phyloP scores from a whole-genome alignment of 192 early-diverging fungal species.

The Spinellus fusiger region DNA sequence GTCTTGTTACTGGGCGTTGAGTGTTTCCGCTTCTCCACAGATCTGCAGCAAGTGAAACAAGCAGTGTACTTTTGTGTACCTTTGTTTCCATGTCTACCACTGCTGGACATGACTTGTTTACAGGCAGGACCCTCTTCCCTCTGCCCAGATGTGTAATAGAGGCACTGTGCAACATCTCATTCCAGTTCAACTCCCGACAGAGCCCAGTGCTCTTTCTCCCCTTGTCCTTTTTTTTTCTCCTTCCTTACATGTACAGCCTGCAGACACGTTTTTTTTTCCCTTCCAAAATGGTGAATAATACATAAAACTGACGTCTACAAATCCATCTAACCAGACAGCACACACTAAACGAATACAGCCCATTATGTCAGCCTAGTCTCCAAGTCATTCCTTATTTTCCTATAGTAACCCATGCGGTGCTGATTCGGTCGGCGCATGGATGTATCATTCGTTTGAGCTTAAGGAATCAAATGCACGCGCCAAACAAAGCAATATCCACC shows the following conservation, averaged over 20 bases:
- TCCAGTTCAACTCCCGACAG: too few relatives aligned
- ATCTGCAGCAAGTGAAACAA: neutral
- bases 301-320: too few relatives aligned
- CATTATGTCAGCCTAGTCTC: too few relatives aligned
- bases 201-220: too few relatives aligned
- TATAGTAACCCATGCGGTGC: neutral
- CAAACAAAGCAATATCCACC: neutral
- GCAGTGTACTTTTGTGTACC: neutral
- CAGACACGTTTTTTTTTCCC: too few relatives aligned
- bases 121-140: neutral
- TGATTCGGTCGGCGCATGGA: neutral
- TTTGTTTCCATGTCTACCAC: neutral
- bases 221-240: too few relatives aligned
- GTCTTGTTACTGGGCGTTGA: too few relatives aligned
- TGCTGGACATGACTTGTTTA: neutral
- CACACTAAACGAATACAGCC: too few relatives aligned
- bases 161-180: neutral
- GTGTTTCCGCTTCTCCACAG: neutral
- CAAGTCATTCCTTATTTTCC: neutral
- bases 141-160: neutral
- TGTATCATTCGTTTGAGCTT: neutral
- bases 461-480: neutral
- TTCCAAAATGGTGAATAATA: too few relatives aligned
- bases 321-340: too few relatives aligned
- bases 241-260: too few relatives aligned